Percentiles rank a stretch among this genome's conserved stretches.
Conservation (phyloP, 202 grass and related monocot species). For the Carex arenaria region DNA sequence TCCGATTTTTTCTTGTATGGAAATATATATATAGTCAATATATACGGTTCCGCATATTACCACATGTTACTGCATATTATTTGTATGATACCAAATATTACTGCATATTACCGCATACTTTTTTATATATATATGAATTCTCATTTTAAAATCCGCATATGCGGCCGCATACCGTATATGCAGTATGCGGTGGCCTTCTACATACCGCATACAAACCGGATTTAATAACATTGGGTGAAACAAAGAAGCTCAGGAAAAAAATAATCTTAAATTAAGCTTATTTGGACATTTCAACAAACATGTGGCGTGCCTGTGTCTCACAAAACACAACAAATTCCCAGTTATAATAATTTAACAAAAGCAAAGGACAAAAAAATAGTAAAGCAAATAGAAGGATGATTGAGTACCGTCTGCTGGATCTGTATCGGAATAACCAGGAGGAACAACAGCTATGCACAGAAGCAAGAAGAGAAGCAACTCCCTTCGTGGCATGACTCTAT, state of each 20-base stretch:
- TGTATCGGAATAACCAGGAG: not conserved
- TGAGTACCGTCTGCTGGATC: slow-evolving; percentile 4
- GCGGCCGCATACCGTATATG: too few relatives aligned
- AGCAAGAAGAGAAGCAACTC: not conserved
- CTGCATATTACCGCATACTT: too few relatives aligned
- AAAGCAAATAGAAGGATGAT: not conserved
- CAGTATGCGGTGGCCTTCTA: too few relatives aligned
- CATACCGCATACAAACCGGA: too few relatives aligned
- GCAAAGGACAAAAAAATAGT: not conserved
- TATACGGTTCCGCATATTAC: too few relatives aligned
- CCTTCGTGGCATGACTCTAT: not conserved
- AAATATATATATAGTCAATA: too few relatives aligned
- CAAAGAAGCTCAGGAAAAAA: not conserved
- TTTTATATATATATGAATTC: too few relatives aligned
- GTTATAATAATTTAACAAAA: not conserved
- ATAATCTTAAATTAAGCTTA: not conserved
- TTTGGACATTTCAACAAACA: not conserved
- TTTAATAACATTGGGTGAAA: too few relatives aligned
- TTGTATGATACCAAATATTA: too few relatives aligned
- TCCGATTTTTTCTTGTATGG: too few relatives aligned
- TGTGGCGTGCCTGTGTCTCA: not conserved
- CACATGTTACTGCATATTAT: too few relatives aligned
- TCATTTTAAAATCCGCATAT: too few relatives aligned
- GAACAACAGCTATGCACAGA: slow-evolving; percentile 3
- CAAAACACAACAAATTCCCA: not conserved